These are phyloP conservation scores for Kodamaea nitidulidarum DNA, from an alignment of 805 yeast genomes.

Conservation along the genomic window DNA sequence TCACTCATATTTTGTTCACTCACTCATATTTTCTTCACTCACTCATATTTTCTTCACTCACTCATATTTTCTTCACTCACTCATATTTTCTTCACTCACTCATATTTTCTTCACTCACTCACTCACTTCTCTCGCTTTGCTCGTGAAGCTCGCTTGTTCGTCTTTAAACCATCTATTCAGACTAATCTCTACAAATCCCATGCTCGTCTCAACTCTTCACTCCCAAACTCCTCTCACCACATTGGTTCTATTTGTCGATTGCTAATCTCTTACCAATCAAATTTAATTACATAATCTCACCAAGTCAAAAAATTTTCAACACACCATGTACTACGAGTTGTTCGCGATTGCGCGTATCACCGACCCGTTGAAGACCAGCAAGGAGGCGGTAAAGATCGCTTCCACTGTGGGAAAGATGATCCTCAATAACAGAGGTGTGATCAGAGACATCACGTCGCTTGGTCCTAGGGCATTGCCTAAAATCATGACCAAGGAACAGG, in stretches of 20 bases:
- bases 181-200: too few species aligned
- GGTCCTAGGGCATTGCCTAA: constrained; percentile 79
- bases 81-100: too few species aligned
- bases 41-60: too few species aligned
- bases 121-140: too few species aligned
- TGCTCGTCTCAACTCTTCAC: too few species aligned
- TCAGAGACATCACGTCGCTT: constrained; percentile 73
- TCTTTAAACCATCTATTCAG: too few species aligned
- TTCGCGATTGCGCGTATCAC: constrained; percentile 83
- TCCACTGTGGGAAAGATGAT: constrained; percentile 77
- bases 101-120: too few species aligned
- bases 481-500: constrained; percentile 79
- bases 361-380: constrained; percentile 44
- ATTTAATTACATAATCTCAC: not conserved
- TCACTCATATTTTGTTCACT: too few species aligned
- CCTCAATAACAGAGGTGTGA: constrained; percentile 89
- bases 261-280: not conserved
- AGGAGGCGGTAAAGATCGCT: constrained; percentile 41
- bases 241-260: not conserved
- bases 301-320: constrained; percentile 4
- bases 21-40: too few species aligned
- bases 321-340: constrained; percentile 78
- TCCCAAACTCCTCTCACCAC: too few species aligned
- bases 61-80: too few species aligned
- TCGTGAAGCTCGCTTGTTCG: too few species aligned